Conservation (phyloP, 345 rosid species). For the Syzygium grande region DNA sequence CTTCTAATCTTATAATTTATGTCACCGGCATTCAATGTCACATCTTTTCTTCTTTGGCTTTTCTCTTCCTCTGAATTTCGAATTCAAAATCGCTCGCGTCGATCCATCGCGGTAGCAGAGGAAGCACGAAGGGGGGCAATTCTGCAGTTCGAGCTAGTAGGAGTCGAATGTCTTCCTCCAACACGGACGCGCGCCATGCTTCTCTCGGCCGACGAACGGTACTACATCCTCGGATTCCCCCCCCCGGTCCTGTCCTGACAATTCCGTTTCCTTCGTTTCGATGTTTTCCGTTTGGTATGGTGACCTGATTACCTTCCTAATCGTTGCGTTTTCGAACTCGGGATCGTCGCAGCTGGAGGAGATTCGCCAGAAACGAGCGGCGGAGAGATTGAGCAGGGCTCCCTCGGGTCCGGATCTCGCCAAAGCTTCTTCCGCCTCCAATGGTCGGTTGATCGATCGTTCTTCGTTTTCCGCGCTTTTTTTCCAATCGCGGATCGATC, state of each 20-base stretch:
- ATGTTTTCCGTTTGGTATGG: neutral
- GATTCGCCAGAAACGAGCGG: conserved; percentile 92
- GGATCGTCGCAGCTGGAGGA: conserved; percentile 56
- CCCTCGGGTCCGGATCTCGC: conserved; percentile 82
- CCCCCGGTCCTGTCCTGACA: neutral
- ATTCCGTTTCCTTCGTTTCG: neutral
- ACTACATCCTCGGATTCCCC: neutral
- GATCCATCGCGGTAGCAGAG: neutral
- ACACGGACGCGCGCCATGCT: conserved; percentile 75
- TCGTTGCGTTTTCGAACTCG: neutral
- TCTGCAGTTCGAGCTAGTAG: neutral
- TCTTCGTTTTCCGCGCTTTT: neutral
- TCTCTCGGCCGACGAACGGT: conserved; percentile 96
- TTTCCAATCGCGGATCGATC: neutral
- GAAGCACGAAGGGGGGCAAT: neutral
- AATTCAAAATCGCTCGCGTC: neutral
- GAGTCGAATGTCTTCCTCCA: neutral
- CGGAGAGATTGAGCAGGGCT: conserved; percentile 71
- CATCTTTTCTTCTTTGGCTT: neutral
- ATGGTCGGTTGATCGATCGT: conserved; percentile 38
- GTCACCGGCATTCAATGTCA: neutral
- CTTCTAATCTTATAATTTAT: rapidly evolving
- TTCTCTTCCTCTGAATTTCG: neutral
- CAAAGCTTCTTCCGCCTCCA: conserved; percentile 29
- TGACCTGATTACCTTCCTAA: neutral